Evolutionary conservation across 2,329 filamentous ascomycete genomes (phyloP).

Genomic region (Pseudogymnoascus sp.): DNA sequence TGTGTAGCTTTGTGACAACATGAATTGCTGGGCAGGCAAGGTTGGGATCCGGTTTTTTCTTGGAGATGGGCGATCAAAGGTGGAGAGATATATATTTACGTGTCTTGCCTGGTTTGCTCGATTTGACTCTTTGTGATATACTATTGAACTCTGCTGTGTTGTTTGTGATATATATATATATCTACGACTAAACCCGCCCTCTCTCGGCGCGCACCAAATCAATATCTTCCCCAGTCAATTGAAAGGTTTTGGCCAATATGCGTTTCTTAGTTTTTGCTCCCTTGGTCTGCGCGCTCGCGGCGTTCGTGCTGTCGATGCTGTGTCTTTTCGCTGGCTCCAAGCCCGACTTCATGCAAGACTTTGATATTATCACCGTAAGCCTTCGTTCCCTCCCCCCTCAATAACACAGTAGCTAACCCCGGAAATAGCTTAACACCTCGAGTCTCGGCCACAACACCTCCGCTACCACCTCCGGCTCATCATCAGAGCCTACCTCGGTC

Average conservation of each 20-base stretch:
- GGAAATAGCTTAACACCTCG: slow-evolving; percentile 45
- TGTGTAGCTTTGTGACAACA: not conserved
- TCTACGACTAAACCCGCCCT: not conserved
- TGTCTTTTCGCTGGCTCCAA: slow-evolving; percentile 54
- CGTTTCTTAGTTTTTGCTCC: slow-evolving; percentile 41
- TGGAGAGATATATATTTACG: not conserved
- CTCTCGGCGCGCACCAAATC: not conserved
- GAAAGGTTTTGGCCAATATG: slow-evolving; percentile 29
- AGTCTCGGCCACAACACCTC: slow-evolving; percentile 36
- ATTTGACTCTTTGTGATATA: not conserved
- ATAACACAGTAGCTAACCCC: not conserved
- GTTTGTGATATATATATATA: not conserved
- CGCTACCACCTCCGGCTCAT: slow-evolving; percentile 17
- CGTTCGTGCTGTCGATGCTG: slow-evolving; percentile 49
- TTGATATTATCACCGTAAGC: slow-evolving; percentile 46
- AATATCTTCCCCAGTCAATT: not conserved
- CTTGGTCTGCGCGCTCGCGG: slow-evolving; percentile 40
- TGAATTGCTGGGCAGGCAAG: not conserved
- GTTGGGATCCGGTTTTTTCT: not conserved
- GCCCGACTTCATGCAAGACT: slow-evolving; percentile 46
- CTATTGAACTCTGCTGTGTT: not conserved
- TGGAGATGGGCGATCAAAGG: not conserved
- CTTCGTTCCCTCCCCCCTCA: not conserved
- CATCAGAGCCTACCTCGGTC: slow-evolving; percentile 22
- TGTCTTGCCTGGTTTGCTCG: not conserved